A percentile compares a stretch with the other conserved stretches of the same genome.
These are phyloP conservation scores for Helianthus annuus DNA, from an alignment of 129 eudicot species.

Conservation along the genomic window DNA sequence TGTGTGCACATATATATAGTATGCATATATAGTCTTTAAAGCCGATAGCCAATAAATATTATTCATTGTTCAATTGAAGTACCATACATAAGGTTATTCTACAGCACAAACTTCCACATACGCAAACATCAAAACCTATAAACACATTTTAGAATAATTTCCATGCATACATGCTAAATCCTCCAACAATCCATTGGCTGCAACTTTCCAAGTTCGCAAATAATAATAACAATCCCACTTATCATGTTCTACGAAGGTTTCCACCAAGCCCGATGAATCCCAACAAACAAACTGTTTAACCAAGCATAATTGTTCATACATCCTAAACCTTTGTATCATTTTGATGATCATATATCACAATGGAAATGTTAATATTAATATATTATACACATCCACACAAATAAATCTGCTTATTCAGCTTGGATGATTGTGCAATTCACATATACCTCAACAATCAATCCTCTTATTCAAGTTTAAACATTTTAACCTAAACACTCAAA, in stretches of 20 bases:
- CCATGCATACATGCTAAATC: background rate
- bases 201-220: background rate
- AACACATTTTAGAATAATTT: background rate
- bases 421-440: background rate
- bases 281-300: background rate
- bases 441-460: background rate
- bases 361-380: background rate
- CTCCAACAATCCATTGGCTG: background rate
- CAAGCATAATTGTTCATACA: slow-evolving; percentile 4
- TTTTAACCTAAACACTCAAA: background rate
- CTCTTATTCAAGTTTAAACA: background rate
- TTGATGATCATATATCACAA: background rate
- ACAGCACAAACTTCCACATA: slow-evolving; percentile 3
- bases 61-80: background rate
- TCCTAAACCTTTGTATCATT: background rate
- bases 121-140: background rate
- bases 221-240: background rate
- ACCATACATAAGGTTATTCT: background rate
- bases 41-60: too few relatives aligned
- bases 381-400: slow-evolving; percentile 9
- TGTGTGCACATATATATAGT: background rate
- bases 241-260: slow-evolving; percentile 15
- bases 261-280: slow-evolving; percentile 1
- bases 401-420: background rate
- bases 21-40: background rate